Conservation (phyloP, 768 basidiomycete species). For the Kwoniella sp. region DNA sequence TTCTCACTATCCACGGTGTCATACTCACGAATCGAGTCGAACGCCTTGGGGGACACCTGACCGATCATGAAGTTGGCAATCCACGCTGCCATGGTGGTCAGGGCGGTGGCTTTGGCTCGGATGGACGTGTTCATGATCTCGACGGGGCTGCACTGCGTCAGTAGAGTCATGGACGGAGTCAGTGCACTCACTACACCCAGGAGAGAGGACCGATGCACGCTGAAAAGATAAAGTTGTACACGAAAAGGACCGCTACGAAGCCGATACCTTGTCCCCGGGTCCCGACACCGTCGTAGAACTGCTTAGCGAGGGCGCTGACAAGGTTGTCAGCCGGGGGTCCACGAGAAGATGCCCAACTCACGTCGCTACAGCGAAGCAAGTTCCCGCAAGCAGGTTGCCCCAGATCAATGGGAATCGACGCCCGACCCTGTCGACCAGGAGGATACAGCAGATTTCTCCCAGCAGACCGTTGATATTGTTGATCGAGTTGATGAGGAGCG, state of each 20-base stretch:
- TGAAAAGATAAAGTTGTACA: slow-evolving; percentile 66
- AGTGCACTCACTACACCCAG: slow-evolving; percentile 37
- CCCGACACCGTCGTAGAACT: slow-evolving; percentile 22
- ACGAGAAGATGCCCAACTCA: slow-evolving; percentile 11
- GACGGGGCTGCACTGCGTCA: slow-evolving; percentile 48
- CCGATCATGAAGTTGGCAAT: slow-evolving; percentile 45
- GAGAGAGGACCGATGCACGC: slow-evolving; percentile 58
- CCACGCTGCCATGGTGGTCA: slow-evolving; percentile 56
- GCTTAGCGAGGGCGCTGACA: slow-evolving; percentile 20
- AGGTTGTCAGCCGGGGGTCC: too few species aligned
- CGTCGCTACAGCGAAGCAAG: slow-evolving; percentile 39
- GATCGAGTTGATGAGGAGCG: slow-evolving; percentile 67
- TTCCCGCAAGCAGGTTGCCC: slow-evolving; percentile 31
- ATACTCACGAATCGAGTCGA: slow-evolving; percentile 29
- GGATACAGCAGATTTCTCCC: slow-evolving; percentile 58
- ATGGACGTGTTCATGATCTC: slow-evolving; percentile 80
- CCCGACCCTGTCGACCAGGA: slow-evolving; percentile 65
- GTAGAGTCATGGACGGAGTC: neutral
- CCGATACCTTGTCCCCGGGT: slow-evolving; percentile 25
- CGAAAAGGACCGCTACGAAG: slow-evolving; percentile 51
- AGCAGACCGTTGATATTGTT: slow-evolving; percentile 64
- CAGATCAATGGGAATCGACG: slow-evolving; percentile 55
- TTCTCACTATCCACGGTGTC: too few species aligned
- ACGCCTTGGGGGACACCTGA: slow-evolving; percentile 40
- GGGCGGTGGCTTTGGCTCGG: slow-evolving; percentile 73